These are phyloP conservation scores for Zygosaccharomyces sapae DNA, from an alignment of 1,139 yeast genomes.

Conservation along the genomic window DNA sequence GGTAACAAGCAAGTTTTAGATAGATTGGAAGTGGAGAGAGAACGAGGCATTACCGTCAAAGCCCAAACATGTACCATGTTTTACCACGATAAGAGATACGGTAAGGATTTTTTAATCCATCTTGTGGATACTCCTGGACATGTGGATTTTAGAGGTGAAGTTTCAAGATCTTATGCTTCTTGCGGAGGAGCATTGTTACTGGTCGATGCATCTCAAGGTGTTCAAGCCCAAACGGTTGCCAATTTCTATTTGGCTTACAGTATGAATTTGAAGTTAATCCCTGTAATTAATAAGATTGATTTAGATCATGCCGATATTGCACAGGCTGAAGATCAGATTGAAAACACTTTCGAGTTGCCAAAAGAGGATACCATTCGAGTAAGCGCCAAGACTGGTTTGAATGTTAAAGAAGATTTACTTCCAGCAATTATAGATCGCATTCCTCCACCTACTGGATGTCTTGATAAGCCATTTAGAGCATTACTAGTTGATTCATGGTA, in stretches of 20 bases:
- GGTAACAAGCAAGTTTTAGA: constrained; percentile 80
- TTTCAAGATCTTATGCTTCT: constrained; percentile 87
- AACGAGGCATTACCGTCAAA: constrained; percentile 92
- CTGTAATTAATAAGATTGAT: constrained; percentile 90
- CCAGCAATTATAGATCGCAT: constrained; percentile 77
- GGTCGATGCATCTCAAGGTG: constrained; percentile 95
- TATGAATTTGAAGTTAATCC: constrained; percentile 74
- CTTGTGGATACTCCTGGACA: constrained; percentile 98
- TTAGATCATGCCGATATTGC: constrained; percentile 77
- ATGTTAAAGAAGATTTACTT: constrained; percentile 60
- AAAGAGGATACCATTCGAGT: constrained; percentile 74
- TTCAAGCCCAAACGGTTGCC: constrained; percentile 97
- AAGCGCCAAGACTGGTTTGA: constrained; percentile 86
- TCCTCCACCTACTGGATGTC: constrained; percentile 65
- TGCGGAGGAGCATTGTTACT: constrained; percentile 90
- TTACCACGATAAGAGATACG: constrained; percentile 54
- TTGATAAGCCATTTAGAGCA: constrained; percentile 59
- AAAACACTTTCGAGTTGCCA: constrained; percentile 74
- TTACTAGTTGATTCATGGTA: constrained; percentile 95
- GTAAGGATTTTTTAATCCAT: constrained; percentile 74
- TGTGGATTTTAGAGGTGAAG: constrained; percentile 93
- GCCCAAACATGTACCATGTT: constrained; percentile 97
- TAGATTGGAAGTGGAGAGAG: constrained; percentile 89
- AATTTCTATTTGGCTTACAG: constrained; percentile 87
- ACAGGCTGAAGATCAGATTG: constrained; percentile 76